A percentile compares a stretch with the other conserved stretches of the same genome.
Evolutionary conservation across 257 asterid genomes (phyloP).

Genomic region (Galeopsis tetrahit): DNA sequence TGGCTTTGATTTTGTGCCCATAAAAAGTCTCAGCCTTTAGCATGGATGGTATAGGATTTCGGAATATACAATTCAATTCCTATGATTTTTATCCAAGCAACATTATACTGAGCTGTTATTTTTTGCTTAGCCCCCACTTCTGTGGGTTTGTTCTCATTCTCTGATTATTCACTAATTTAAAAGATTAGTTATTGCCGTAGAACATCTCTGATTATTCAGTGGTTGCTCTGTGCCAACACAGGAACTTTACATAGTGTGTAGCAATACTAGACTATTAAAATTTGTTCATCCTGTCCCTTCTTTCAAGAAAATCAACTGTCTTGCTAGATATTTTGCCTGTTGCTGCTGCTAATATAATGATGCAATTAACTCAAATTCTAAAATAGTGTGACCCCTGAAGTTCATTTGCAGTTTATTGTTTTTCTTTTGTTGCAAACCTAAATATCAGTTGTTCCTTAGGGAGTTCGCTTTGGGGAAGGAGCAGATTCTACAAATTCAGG

Average conservation of each 20-base stretch:
- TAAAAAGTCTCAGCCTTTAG: background rate
- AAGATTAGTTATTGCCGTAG: background rate
- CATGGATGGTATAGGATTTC: background rate
- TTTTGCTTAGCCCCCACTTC: conserved; percentile 14
- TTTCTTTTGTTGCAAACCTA: conserved; percentile 19
- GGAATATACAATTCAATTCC: background rate
- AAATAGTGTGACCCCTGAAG: background rate
- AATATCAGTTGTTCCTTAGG: conserved; percentile 43
- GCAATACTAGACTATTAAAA: too few relatives aligned
- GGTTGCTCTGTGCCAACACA: background rate
- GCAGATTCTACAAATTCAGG: conserved; percentile 36
- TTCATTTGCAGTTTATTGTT: background rate
- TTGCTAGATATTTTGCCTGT: background rate
- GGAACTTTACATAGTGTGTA: conserved; percentile 1
- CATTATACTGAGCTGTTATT: background rate
- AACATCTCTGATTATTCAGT: conserved; percentile 4
- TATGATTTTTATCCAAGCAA: conserved; percentile 1
- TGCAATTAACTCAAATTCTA: background rate
- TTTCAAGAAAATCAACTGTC: conserved; percentile 6
- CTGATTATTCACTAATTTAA: background rate
- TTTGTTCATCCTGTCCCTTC: background rate
- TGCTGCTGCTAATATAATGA: background rate
- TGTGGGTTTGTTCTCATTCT: background rate
- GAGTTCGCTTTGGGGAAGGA: conserved; percentile 40
- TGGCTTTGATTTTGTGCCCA: background rate